phyloP scores from a whole-genome alignment of 1,284 basidiomycete genomes.

The Sporisorium exsertum region DNA sequence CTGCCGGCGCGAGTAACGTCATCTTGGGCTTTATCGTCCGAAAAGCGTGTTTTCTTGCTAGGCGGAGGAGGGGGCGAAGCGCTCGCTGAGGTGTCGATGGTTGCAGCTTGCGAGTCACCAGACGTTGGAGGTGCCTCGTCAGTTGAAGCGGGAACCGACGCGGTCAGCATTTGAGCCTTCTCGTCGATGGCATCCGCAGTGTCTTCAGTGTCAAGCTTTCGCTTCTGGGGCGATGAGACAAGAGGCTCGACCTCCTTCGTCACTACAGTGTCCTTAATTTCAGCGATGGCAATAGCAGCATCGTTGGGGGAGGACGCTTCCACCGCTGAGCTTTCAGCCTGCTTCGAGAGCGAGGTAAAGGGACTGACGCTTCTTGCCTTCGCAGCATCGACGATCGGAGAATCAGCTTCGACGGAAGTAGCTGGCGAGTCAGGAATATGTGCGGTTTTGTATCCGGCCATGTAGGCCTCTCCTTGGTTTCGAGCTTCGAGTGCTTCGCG shows the following conservation, averaged over 20 bases:
- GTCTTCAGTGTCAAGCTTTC: slow-evolving; percentile 5
- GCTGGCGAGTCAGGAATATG: slow-evolving; percentile 1
- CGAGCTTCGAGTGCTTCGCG: slow-evolving; percentile 11
- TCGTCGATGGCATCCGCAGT: neutral
- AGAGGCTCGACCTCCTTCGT: neutral
- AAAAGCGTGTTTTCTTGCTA: slow-evolving; percentile 17
- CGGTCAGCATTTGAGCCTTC: neutral
- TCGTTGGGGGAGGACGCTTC: neutral
- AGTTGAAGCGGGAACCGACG: neutral
- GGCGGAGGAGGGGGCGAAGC: slow-evolving; percentile 5
- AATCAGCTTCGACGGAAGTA: slow-evolving; percentile 4
- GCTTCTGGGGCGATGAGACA: slow-evolving; percentile 4
- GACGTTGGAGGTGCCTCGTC: too few relatives aligned
- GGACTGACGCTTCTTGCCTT: neutral
- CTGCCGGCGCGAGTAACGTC: neutral
- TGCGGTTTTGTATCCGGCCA: neutral
- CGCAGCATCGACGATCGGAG: neutral
- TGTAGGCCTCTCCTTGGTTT: slow-evolving; percentile 9
- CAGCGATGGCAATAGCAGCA: neutral
- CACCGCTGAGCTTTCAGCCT: neutral
- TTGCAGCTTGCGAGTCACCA: neutral
- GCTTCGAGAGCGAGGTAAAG: neutral
- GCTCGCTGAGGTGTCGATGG: neutral
- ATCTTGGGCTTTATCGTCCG: neutral
- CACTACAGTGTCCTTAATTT: neutral